Percentiles rank a stretch among this genome's conserved stretches.
Evolutionary conservation across 768 basidiomycete species (phyloP).

Genomic region (Sarcodon sp.): DNA sequence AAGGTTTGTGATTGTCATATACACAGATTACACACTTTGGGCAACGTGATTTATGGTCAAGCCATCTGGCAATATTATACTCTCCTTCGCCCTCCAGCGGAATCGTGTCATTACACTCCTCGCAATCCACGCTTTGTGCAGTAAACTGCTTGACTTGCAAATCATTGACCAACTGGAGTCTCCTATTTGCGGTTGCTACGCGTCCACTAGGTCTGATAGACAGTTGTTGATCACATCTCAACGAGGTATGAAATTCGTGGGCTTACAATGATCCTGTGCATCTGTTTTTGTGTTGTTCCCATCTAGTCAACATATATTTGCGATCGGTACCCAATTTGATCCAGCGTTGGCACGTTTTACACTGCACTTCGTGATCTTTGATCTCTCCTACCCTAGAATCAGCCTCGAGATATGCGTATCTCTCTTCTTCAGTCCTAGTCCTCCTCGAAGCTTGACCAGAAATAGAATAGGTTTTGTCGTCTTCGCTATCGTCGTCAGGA

Average conservation of each 20-base stretch:
- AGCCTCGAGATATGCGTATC: constrained; percentile 35
- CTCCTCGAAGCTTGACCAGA: constrained; percentile 10
- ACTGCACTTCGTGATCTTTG: constrained; percentile 38
- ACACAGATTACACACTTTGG: constrained; percentile 17
- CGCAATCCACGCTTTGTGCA: constrained; percentile 33
- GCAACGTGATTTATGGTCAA: constrained; percentile 46
- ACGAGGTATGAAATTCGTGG: constrained; percentile 1
- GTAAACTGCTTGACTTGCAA: constrained; percentile 40
- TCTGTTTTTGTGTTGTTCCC: constrained; percentile 36
- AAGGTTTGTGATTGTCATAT: background rate
- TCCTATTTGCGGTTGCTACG: constrained; percentile 50
- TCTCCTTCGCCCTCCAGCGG: constrained; percentile 35
- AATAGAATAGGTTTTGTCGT: constrained; percentile 15
- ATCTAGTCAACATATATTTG: constrained; percentile 34
- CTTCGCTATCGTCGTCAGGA: constrained; percentile 11
- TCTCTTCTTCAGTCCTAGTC: constrained; percentile 26
- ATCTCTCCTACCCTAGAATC: constrained; percentile 41
- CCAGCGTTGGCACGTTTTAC: constrained; percentile 54
- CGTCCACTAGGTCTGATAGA: constrained; percentile 37
- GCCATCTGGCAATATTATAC: constrained; percentile 50
- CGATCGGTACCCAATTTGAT: constrained; percentile 28
- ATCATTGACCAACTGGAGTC: constrained; percentile 52
- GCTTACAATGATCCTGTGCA: constrained; percentile 34
- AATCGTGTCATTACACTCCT: constrained; percentile 33
- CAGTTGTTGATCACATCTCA: background rate